Conservation (phyloP, 192 early-diverging fungal genomes). For the Nowakowskiella sp. region DNA sequence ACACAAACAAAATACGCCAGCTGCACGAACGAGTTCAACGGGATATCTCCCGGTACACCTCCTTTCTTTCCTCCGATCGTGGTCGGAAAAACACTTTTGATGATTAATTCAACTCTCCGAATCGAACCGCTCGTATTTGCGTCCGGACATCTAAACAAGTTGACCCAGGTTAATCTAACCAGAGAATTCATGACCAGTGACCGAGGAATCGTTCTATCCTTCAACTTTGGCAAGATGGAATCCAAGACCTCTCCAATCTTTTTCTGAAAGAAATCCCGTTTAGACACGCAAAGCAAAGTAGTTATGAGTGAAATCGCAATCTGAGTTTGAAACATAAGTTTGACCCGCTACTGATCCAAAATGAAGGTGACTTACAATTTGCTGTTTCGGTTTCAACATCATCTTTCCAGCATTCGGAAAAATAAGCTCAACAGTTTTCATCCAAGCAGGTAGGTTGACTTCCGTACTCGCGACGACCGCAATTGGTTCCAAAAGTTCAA, state of each 20-base stretch:
- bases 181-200: conserved; percentile 71
- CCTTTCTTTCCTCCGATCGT: neutral
- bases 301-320: conserved; percentile 78
- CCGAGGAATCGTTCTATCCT: conserved; percentile 61
- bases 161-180: conserved; percentile 83
- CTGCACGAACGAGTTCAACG: conserved; percentile 59
- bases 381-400: conserved; percentile 75
- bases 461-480: conserved; percentile 84
- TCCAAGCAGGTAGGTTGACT: conserved; percentile 90
- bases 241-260: no score
- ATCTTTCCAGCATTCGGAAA: conserved; percentile 85
- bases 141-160: conserved; percentile 84
- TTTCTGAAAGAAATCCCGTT: conserved; percentile 78
- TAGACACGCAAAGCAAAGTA: conserved; percentile 83
- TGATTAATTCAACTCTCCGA: conserved; percentile 26
- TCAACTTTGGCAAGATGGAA: conserved; percentile 6
- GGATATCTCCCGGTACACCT: conserved; percentile 46
- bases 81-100: conserved; percentile 14
- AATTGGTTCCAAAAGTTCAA: conserved; percentile 83
- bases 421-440: conserved; percentile 84
- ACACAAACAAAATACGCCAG: conserved; percentile 62
- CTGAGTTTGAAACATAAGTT: conserved; percentile 21
- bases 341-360: neutral
- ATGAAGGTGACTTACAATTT: conserved; percentile 13
- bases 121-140: conserved; percentile 22